These are phyloP conservation scores for Naegleria gruberi DNA, from an alignment of 208 protist species.

Conservation along the genomic window DNA sequence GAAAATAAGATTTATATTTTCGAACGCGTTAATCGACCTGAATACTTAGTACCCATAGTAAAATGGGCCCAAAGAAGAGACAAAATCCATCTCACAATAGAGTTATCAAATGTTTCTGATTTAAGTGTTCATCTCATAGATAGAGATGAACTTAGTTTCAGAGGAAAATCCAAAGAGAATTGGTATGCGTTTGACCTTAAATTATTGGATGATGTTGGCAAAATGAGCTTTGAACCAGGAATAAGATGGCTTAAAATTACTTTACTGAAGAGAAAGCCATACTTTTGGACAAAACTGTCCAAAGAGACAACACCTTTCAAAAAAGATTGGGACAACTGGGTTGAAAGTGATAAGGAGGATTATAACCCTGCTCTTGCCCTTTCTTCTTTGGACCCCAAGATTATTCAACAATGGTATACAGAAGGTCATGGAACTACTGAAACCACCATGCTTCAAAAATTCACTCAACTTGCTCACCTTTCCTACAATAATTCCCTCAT, in stretches of 20 bases:
- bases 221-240: neutral
- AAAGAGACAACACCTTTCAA: neutral
- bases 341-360: neutral
- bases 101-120: neutral
- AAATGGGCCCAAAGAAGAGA: neutral
- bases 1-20: neutral
- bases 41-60: neutral
- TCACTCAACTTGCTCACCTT: neutral
- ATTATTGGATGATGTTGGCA: neutral
- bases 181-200: neutral
- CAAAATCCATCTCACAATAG: neutral
- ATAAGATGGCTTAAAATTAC: neutral
- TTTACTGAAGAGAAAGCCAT: neutral
- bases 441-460: neutral
- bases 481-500: neutral
- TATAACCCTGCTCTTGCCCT: neutral
- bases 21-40: neutral
- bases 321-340: neutral
- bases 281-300: neutral
- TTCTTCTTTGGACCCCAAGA: neutral
- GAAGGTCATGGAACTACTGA: neutral
- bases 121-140: neutral
- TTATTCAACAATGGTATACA: neutral
- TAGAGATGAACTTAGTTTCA: neutral
- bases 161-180: neutral